phyloP scores from a whole-genome alignment of 306 rosid species.

The Styphnolobium japonicum region DNA sequence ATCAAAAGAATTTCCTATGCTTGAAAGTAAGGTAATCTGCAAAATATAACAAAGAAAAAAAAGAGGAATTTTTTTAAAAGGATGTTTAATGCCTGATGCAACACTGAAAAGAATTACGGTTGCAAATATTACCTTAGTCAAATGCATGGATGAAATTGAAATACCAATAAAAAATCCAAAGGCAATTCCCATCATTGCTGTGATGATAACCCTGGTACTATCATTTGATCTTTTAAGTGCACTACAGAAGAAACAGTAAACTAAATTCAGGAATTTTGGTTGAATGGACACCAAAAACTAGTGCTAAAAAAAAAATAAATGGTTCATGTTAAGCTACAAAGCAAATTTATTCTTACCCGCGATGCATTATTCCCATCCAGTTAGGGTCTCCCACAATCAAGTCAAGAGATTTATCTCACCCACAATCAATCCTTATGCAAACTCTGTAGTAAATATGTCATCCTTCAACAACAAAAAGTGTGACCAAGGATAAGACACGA shows the following conservation, averaged over 20 bases:
- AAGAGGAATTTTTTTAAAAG: slow-evolving; percentile 22
- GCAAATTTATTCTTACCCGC: slow-evolving; percentile 37
- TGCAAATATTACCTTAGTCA: slow-evolving; percentile 56
- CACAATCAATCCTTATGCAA: slow-evolving; percentile 33
- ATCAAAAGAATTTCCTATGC: slow-evolving; percentile 64
- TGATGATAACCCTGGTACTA: slow-evolving; percentile 51
- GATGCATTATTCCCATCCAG: slow-evolving; percentile 45
- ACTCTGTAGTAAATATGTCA: slow-evolving; percentile 32
- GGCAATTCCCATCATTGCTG: slow-evolving; percentile 62
- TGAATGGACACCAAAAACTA: neutral
- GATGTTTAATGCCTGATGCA: slow-evolving; percentile 9
- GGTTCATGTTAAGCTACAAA: neutral
- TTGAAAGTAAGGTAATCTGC: slow-evolving; percentile 84
- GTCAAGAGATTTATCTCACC: slow-evolving; percentile 33
- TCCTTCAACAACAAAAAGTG: slow-evolving; percentile 33
- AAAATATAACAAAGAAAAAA: slow-evolving; percentile 18
- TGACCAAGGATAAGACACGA: slow-evolving; percentile 3
- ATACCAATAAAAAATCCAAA: slow-evolving; percentile 81
- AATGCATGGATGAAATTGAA: slow-evolving; percentile 60
- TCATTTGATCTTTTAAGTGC: slow-evolving; percentile 58
- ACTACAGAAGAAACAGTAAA: slow-evolving; percentile 40
- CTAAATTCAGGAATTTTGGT: slow-evolving; percentile 17
- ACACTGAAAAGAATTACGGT: neutral
- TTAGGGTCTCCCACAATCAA: slow-evolving; percentile 36
- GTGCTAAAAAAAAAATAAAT: neutral